A percentile compares a stretch with the other conserved stretches of the same genome.
Evolutionary conservation across 169 alveolate genomes (phyloP).

Genomic region (Theileria orientalis): DNA sequence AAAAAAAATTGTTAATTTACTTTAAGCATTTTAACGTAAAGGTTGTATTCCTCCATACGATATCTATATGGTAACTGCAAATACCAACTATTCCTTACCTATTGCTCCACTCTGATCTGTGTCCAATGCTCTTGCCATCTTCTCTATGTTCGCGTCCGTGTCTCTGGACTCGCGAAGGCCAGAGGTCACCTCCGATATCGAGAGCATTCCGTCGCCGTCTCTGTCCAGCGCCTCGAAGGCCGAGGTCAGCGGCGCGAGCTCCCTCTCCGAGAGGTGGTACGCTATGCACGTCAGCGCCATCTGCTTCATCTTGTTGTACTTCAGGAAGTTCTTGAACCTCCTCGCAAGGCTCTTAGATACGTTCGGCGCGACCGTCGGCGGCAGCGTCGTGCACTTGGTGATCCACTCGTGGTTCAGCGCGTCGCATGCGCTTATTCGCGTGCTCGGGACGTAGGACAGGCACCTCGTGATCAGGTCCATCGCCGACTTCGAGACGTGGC

Average conservation of each 20-base stretch:
- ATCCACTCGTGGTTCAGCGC: constrained; percentile 92
- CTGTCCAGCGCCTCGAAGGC: constrained; percentile 87
- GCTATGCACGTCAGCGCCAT: constrained; percentile 93
- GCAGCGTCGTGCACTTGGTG: constrained; percentile 40
- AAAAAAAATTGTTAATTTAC: background rate
- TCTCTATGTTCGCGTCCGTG: constrained; percentile 29
- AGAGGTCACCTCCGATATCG: constrained; percentile 66
- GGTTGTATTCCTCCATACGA: background rate
- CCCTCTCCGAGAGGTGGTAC: constrained; percentile 85
- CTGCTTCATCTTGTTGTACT: constrained; percentile 85
- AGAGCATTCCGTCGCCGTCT: constrained; percentile 90
- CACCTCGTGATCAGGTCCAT: constrained; percentile 83
- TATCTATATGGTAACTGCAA: background rate
- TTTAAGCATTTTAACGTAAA: constrained; percentile 7
- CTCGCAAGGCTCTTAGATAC: constrained; percentile 73
- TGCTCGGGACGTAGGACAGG: constrained; percentile 82
- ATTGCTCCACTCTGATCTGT: constrained; percentile 88
- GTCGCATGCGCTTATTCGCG: constrained; percentile 86
- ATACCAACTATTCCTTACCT: constrained; percentile 1
- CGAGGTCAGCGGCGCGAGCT: constrained; percentile 85
- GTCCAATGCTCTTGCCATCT: constrained; percentile 79
- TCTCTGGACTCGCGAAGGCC: constrained; percentile 68
- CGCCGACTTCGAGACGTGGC: constrained; percentile 83
- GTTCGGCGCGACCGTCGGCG: constrained; percentile 56
- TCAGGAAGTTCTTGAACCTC: constrained; percentile 84